Evolutionary conservation across 116 monocot species (phyloP).

Genomic region (Zostera marina): DNA sequence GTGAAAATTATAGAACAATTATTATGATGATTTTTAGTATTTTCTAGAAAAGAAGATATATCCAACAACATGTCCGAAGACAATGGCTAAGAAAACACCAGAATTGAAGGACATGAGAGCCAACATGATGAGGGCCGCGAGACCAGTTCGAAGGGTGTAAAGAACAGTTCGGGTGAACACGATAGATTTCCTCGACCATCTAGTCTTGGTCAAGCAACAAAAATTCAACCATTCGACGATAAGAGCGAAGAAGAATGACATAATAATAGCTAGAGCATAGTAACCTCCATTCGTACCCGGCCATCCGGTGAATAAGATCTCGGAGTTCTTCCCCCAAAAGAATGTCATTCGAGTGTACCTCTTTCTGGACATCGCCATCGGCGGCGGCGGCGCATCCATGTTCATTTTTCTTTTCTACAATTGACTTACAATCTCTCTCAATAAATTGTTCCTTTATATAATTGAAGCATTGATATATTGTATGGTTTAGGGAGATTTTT

Average conservation of each 20-base stretch:
- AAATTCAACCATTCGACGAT: slow-evolving; percentile 14
- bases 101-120: slow-evolving; percentile 64
- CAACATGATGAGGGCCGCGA: slow-evolving; percentile 35
- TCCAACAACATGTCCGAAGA: slow-evolving; percentile 29
- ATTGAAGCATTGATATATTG: too few species aligned
- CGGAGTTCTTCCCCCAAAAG: slow-evolving; percentile 30
- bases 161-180: slow-evolving; percentile 14
- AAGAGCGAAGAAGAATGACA: slow-evolving; percentile 30
- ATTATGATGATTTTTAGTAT: too few species aligned
- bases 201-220: not conserved
- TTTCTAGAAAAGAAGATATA: slow-evolving; percentile 14
- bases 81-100: slow-evolving; percentile 19
- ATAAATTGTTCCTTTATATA: too few species aligned
- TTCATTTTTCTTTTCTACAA: slow-evolving; percentile 1
- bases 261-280: slow-evolving; percentile 39
- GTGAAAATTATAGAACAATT: too few species aligned
- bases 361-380: not conserved
- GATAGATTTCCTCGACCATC: slow-evolving; percentile 3
- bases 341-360: slow-evolving; percentile 18
- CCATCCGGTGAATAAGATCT: slow-evolving; percentile 54
- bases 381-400: not conserved
- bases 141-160: slow-evolving; percentile 20
- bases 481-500: too few species aligned
- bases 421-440: too few species aligned
- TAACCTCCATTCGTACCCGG: slow-evolving; percentile 38